Conservation (phyloP, 768 basidiomycete genomes). For the Terana coerulea region DNA sequence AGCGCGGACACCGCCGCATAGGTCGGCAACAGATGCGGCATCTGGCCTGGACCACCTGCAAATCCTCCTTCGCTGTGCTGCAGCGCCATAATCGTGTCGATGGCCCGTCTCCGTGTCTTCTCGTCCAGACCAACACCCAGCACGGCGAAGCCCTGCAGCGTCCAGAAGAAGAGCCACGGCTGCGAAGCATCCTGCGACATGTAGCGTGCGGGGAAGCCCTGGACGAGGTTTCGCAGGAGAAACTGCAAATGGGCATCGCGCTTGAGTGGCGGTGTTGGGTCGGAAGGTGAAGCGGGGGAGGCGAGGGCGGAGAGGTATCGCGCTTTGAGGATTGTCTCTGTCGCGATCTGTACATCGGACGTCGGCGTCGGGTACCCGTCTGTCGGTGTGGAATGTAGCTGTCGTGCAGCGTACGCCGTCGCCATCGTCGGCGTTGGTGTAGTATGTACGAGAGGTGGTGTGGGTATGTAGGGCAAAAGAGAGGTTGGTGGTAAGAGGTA, state of each 20-base stretch:
- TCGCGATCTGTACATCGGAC: slow-evolving; percentile 56
- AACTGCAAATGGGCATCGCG: slow-evolving; percentile 71
- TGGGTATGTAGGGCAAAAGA: background rate
- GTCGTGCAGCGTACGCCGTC: background rate
- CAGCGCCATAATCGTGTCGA: slow-evolving; percentile 75
- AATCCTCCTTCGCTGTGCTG: slow-evolving; percentile 91
- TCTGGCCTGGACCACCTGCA: slow-evolving; percentile 86
- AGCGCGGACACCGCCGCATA: slow-evolving; percentile 86
- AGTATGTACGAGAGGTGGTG: background rate
- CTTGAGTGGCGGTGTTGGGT: slow-evolving; percentile 40
- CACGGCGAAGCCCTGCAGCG: slow-evolving; percentile 75
- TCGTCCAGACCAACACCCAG: slow-evolving; percentile 79
- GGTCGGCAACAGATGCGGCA: slow-evolving; percentile 83
- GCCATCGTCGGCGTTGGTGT: background rate
- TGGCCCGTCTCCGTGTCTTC: slow-evolving; percentile 68
- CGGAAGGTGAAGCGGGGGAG: slow-evolving; percentile 2
- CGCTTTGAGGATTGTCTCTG: slow-evolving; percentile 58
- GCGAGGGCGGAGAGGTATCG: slow-evolving; percentile 40
- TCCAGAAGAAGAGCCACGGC: slow-evolving; percentile 96
- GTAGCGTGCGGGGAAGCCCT: slow-evolving; percentile 80
- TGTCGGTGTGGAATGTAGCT: slow-evolving; percentile 34
- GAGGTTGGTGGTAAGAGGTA: background rate
- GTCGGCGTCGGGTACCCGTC: slow-evolving; percentile 66
- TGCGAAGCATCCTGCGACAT: slow-evolving; percentile 88
- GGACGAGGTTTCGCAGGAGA: slow-evolving; percentile 65